Evolutionary conservation across 768 basidiomycete genomes (phyloP), one percentile per base, ranked within the genome.

Genomic region (Collybiopsis confluens): DNA sequence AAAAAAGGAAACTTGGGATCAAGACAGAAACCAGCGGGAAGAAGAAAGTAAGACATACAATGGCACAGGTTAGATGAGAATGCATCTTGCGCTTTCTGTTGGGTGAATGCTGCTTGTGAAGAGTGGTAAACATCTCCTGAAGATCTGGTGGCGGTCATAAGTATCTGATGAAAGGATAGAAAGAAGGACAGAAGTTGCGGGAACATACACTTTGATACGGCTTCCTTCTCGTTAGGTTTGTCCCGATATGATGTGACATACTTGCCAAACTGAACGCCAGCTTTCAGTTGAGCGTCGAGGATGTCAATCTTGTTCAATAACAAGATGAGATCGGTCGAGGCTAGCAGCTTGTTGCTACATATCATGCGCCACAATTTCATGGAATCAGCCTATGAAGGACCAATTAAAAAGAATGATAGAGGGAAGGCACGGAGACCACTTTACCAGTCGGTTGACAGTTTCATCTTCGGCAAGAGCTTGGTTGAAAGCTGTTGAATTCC

Each of bases 271-370:
- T 71, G 68, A 9, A 82, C 63, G 2, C 83, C 83, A 6, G 74
- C 62, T 52, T 71, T 65, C 9, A 86, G 68, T 61, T 84, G 83
- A 15, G 69, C 66, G 26, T 79, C 72, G 21, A 86, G 68, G 53
- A 86, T 75, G 62, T 86, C 85, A 55, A 73, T 69, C 59, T 86
- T 85, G 70, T 84, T 85, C 16, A 86, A 70, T 61, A 86, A 77
- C 18, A 87, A 65, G 40, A 86, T 77, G 49, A 86, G 74, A 54
- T 80, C 77, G 26, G 82, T 77, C 0, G 69, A 62, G 8, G 71
- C 69, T 2, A 87, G 73, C 15, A 84, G 65, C 58, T 77, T 80
- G 65, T 82, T 83, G 57, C 73, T 70, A 61, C 82, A 85, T 24
- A 85, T 73, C 36, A 70, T 71, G 62, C 81, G 77, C 85, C 84